Evolutionary conservation across 805 yeast genomes (phyloP), one percentile per base, ranked within the genome.

Genomic region (Spathaspora girioi): DNA sequence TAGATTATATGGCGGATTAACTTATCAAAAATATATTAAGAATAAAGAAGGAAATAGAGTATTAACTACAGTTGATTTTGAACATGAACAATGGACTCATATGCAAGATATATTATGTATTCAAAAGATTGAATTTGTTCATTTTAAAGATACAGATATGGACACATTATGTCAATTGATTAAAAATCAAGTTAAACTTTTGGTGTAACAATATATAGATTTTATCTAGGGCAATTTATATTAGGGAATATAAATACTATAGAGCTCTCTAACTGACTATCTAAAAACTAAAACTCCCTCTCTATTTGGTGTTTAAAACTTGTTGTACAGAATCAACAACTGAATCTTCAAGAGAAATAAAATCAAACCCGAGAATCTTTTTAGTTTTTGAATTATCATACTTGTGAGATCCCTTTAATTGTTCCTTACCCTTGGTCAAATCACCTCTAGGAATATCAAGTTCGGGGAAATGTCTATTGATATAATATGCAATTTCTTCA

Each of bases 241-340:
- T 23, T 23, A 23, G 26, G 26, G 26, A 23, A 23, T 23, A 23
- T 23, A 23, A 23, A 23, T 23, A 23, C 26, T 23, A 23, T 23
- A 23, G 26, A 23, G 26, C 26, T 23, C n/a, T n/a, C 29, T 27
- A 27, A 27, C 29, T 27, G 9, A 27, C 29, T 27, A 27, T 27
- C 6, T 27, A 27, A 27, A 7, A 29, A 10, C 32, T 23, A 23
- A 23, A 23, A 4, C 3, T 23, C 26, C 6, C 26, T 23, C 2
- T 38, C 49, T 35, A 54, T 44, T 51, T 49, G 32, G 58, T 46
- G 14, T 47, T 38, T 19, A 65, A 53, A 44, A 77, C 63, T 62
- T 76, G 82, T 15, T 59, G 56, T 29, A 73, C 64, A n/a, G 79
- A 64, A 54, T 78, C 81, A 27, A 62, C 62, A 8, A 80, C 68